phyloP scores from a whole-genome alignment of 495 filamentous ascomycete species.

The Mytilinidion resinicola region DNA sequence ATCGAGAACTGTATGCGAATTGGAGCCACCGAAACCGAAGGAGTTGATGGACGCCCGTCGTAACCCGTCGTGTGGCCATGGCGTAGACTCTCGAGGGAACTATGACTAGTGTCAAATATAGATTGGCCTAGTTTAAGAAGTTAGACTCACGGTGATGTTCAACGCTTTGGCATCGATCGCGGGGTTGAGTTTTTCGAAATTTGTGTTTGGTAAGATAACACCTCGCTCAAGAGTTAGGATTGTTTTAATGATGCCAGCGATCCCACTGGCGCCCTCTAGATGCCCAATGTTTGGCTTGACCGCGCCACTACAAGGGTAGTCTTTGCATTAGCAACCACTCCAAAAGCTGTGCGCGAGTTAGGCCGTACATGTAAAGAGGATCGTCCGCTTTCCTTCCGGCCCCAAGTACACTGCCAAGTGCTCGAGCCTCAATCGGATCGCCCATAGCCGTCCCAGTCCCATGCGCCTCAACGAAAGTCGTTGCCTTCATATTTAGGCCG shows the following conservation, averaged over 20 bases:
- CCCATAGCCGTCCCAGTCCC: neutral
- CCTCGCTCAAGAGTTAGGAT: conserved; percentile 37
- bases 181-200: conserved; percentile 32
- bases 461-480: neutral
- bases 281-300: conserved; percentile 33
- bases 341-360: neutral
- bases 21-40: no score
- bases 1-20: no score
- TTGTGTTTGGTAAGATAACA: conserved; percentile 32
- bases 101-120: no score
- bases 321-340: neutral
- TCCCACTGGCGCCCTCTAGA: conserved; percentile 28
- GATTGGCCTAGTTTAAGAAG: no score
- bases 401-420: neutral
- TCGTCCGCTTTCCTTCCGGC: neutral
- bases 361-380: neutral
- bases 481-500: neutral
- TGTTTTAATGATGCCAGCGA: conserved; percentile 39
- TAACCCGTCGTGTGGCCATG: no score
- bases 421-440: neutral
- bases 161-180: conserved; percentile 7
- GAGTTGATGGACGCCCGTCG: no score
- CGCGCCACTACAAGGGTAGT: neutral
- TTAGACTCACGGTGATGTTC: no score
- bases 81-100: no score